phyloP scores from a whole-genome alignment of 2,329 filamentous ascomycete species.

The Beauveria brongniartii region DNA sequence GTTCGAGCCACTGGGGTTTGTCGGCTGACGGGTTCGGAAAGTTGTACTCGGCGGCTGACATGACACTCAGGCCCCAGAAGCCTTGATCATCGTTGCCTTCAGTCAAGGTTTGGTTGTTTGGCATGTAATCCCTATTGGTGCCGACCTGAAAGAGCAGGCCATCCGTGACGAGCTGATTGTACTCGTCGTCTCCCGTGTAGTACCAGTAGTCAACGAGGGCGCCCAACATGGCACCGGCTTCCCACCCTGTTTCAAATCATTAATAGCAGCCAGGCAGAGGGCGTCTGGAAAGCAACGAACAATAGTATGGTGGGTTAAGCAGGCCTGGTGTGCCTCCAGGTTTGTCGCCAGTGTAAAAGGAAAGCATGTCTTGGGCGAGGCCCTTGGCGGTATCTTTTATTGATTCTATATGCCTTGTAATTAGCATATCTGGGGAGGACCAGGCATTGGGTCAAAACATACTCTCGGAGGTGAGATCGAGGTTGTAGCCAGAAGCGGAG shows the following conservation, averaged over 20 bases:
- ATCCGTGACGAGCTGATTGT: conserved; percentile 51
- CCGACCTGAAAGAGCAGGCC: conserved; percentile 55
- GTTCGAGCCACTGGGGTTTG: conserved; percentile 60
- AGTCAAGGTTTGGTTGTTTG: conserved; percentile 52
- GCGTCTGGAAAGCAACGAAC: conserved; percentile 36
- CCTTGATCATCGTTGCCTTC: conserved; percentile 69
- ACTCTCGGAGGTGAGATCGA: conserved; percentile 2
- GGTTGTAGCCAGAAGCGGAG: conserved; percentile 1
- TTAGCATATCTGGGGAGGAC: background rate
- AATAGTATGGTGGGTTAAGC: conserved; percentile 46
- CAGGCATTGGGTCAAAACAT: background rate
- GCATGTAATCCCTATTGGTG: conserved; percentile 56
- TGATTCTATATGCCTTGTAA: conserved; percentile 31
- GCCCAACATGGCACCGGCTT: conserved; percentile 64
- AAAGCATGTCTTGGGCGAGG: conserved; percentile 42
- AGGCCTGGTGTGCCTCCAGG: conserved; percentile 43
- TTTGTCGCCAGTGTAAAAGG: conserved; percentile 37
- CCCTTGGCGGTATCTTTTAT: conserved; percentile 39
- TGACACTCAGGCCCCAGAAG: conserved; percentile 79
- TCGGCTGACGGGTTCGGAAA: conserved; percentile 59
- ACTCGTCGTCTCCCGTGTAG: conserved; percentile 57
- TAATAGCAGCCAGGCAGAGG: conserved; percentile 16
- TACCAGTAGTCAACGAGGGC: conserved; percentile 66
- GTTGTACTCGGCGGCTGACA: conserved; percentile 68
- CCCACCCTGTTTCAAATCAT: conserved; percentile 46